Percentiles rank a stretch among this genome's conserved stretches.
phyloP scores from a whole-genome alignment of 306 rosid genomes.

The Geum urbanum region DNA sequence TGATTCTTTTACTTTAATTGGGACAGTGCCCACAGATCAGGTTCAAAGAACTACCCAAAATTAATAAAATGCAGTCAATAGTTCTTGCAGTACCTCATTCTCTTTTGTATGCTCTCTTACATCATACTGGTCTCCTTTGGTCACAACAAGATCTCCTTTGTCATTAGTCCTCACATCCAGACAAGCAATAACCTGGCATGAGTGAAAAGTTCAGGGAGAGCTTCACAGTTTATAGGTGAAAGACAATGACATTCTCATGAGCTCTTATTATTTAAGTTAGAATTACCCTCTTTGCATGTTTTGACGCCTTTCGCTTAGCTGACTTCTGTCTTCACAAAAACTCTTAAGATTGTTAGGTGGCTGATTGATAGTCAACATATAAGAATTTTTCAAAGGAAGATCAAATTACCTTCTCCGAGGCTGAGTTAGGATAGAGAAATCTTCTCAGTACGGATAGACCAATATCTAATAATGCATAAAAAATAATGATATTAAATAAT shows the following conservation, averaged over 20 bases:
- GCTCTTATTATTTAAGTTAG: background rate
- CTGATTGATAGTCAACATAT: constrained; percentile 22
- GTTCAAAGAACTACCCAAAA: background rate
- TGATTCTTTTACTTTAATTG: background rate
- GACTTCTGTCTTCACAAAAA: constrained; percentile 74
- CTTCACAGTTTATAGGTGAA: constrained; percentile 6
- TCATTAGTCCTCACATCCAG: constrained; percentile 96
- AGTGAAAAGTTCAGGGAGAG: constrained; percentile 12
- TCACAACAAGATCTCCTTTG: constrained; percentile 91
- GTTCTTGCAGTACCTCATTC: constrained; percentile 63
- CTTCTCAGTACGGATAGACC: constrained; percentile 88
- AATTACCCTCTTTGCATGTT: constrained; percentile 88
- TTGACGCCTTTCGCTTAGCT: constrained; percentile 64
- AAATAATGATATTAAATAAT: constrained; percentile 8
- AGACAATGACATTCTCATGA: background rate
- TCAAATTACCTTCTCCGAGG: constrained; percentile 54
- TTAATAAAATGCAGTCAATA: background rate
- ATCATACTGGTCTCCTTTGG: constrained; percentile 97
- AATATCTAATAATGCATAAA: constrained; percentile 58
- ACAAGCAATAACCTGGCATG: constrained; percentile 84
- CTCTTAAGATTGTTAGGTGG: constrained; percentile 43
- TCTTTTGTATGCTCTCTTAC: constrained; percentile 86
- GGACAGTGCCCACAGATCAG: background rate
- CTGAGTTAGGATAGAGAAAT: constrained; percentile 69
- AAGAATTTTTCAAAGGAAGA: constrained; percentile 24